Percentiles rank a stretch among this genome's conserved stretches.
Conservation (phyloP, 2,329 filamentous ascomycete species). For the Calonectria pauciramosa region DNA sequence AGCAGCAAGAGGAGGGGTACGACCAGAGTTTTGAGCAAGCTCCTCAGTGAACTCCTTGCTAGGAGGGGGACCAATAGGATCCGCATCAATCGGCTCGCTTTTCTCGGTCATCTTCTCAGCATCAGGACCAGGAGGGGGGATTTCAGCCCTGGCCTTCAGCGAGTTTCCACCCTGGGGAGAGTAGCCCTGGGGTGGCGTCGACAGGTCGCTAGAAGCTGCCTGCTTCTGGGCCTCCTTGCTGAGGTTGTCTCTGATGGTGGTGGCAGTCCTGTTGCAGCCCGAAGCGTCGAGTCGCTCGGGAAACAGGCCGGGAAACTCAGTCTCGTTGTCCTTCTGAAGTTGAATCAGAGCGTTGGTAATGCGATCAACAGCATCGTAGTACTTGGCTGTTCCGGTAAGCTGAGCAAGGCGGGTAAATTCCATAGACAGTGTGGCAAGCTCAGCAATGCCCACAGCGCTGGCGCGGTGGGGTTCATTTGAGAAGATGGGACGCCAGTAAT, state of each 20-base stretch:
- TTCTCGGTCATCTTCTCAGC: conserved; percentile 1
- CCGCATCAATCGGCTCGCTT: not conserved
- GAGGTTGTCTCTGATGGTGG: conserved; percentile 43
- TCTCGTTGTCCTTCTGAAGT: conserved; percentile 75
- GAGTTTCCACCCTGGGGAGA: conserved; percentile 20
- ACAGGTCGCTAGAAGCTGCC: conserved; percentile 49
- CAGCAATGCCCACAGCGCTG: conserved; percentile 71
- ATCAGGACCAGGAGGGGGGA: not conserved
- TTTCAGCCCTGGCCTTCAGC: not conserved
- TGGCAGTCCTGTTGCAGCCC: conserved; percentile 77
- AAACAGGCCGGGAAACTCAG: conserved; percentile 83
- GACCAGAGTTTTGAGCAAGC: not conserved
- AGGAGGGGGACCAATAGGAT: not conserved
- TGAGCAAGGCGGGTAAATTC: conserved; percentile 93
- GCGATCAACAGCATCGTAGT: conserved; percentile 90
- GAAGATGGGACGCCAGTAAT: conserved; percentile 79
- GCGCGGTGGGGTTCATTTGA: conserved; percentile 76
- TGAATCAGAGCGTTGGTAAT: conserved; percentile 85
- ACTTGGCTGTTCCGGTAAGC: conserved; percentile 83
- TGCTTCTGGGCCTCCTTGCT: conserved; percentile 54
- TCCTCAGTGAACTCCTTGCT: not conserved
- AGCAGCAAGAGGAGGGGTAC: conserved; percentile 49
- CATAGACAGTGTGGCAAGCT: conserved; percentile 84
- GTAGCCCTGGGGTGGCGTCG: conserved; percentile 47
- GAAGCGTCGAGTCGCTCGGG: conserved; percentile 83